Evolutionary conservation across 768 basidiomycete genomes (phyloP), one percentile per base, ranked within the genome.

Genomic region (Russula lepida): DNA sequence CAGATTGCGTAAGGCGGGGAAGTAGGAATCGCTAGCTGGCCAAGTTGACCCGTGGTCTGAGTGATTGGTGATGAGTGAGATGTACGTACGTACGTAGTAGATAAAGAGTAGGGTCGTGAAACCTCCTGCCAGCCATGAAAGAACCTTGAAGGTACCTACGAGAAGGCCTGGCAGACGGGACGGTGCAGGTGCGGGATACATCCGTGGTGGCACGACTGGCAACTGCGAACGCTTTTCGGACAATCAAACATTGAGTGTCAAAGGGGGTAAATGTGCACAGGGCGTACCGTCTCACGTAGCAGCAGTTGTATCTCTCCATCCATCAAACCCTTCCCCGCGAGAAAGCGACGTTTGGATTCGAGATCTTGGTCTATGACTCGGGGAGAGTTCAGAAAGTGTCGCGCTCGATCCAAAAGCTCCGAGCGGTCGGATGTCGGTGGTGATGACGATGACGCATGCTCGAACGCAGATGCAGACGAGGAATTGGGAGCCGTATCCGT

Each of bases 321-420:
- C n/a, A 74, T 75, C 28, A 92, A 73, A 1, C 89, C 89, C 67
- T 90, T 91, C 66, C 88, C 87, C 0, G 68, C 68, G 13, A 92
- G 78, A 64, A 92, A 92, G 54, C 73, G 72, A 8, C 82, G 80
- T 68, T 88, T 88, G 3, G 81, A 78, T 1, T 69, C 58, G 0
- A 70, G 41, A 66, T 86, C 83, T 64, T 89, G 84, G 49, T 79
- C 71, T 13, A 77, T 75, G 23, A 88, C 78, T 67, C 86, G 84
- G 3, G 86, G 83, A 3, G 89, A 88, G 12, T 71, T 71, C 17
- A 92, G 74, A 69, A 92, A 91, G 12, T 78, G 65, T 25, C 84
- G 80, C 9, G 88, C 89, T 57, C 77, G 80, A 25, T 70, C 66
- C 41, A 76, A 52, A 4, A 75, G 68, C n/a, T 70, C 70, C 4